A percentile compares a stretch with the other conserved stretches of the same genome.
Evolutionary conservation across 257 asterid species (phyloP).

Genomic region (Solanum bulbocastanum): DNA sequence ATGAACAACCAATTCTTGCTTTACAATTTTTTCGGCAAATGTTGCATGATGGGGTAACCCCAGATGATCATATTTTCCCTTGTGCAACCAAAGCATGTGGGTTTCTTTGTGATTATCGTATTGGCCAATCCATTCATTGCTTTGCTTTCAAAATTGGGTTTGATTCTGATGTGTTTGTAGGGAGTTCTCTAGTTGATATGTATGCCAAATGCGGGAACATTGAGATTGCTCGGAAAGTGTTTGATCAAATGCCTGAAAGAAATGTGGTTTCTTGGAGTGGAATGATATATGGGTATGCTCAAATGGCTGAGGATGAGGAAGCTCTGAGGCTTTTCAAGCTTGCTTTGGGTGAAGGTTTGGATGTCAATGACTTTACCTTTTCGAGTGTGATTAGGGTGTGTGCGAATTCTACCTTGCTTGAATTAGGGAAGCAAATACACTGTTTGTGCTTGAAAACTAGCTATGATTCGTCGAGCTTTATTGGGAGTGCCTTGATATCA

Average conservation of each 20-base stretch:
- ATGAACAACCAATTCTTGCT: slow-evolving; percentile 53
- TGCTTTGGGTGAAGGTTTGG: slow-evolving; percentile 42
- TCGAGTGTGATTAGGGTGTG: slow-evolving; percentile 76
- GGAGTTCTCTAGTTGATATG: slow-evolving; percentile 74
- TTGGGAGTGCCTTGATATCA: slow-evolving; percentile 65
- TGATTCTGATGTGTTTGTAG: slow-evolving; percentile 52
- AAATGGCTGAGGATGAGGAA: slow-evolving; percentile 58
- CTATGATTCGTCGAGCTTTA: slow-evolving; percentile 42
- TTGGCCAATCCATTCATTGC: slow-evolving; percentile 60
- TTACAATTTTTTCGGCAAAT: slow-evolving; percentile 38
- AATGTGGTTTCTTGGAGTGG: slow-evolving; percentile 92
- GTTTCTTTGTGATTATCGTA: slow-evolving; percentile 9
- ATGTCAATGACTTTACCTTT: slow-evolving; percentile 73
- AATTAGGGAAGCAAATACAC: slow-evolving; percentile 77
- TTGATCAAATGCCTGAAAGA: slow-evolving; percentile 73
- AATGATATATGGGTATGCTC: slow-evolving; percentile 73
- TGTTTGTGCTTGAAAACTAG: slow-evolving; percentile 55
- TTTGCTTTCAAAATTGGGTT: slow-evolving; percentile 41
- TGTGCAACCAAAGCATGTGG: slow-evolving; percentile 57
- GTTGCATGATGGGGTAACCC: slow-evolving; percentile 27
- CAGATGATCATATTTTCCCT: slow-evolving; percentile 58
- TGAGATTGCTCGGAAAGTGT: slow-evolving; percentile 53
- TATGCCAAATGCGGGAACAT: slow-evolving; percentile 63
- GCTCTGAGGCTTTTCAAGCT: slow-evolving; percentile 59
- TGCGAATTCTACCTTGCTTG: slow-evolving; percentile 61